These are phyloP conservation scores for Amoebophrya sp. DNA, from an alignment of 169 alveolate species.

Conservation along the genomic window DNA sequence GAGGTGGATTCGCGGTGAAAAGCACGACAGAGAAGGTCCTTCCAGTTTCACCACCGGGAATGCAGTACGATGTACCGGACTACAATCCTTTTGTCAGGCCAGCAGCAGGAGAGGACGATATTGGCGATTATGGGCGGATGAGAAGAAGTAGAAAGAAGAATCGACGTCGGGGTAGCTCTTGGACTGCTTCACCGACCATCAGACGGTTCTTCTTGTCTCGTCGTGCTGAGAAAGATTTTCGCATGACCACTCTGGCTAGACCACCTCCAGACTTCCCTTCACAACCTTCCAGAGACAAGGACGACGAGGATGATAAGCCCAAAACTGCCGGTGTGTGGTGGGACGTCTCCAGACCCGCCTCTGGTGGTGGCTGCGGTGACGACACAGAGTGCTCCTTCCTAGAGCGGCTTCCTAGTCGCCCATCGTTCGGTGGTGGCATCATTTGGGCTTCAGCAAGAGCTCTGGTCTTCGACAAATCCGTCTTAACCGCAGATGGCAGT, in stretches of 20 bases:
- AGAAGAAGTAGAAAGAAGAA: too few relatives aligned
- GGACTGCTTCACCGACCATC: not conserved
- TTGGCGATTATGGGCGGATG: too few relatives aligned
- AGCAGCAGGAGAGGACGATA: not conserved
- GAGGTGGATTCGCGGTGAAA: not conserved
- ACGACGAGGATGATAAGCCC: not conserved
- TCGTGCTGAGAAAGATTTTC: not conserved
- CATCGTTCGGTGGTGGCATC: not conserved
- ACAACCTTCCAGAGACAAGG: too few relatives aligned
- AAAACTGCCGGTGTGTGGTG: not conserved
- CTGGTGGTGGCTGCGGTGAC: constrained; percentile 20
- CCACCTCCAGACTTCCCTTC: too few relatives aligned
- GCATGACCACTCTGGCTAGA: too few relatives aligned
- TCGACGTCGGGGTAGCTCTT: too few relatives aligned
- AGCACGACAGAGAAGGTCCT: not conserved
- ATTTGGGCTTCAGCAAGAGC: not conserved
- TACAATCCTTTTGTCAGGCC: too few relatives aligned
- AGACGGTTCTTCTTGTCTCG: not conserved
- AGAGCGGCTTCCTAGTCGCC: not conserved
- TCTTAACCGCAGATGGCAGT: not conserved
- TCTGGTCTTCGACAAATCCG: not conserved
- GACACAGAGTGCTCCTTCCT: not conserved
- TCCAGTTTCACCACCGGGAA: not conserved
- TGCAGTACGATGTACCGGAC: constrained; percentile 2
- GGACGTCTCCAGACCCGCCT: not conserved